Evolutionary conservation across 176 grass and related monocot species (phyloP).

Genomic region (Phoenix roebelenii): DNA sequence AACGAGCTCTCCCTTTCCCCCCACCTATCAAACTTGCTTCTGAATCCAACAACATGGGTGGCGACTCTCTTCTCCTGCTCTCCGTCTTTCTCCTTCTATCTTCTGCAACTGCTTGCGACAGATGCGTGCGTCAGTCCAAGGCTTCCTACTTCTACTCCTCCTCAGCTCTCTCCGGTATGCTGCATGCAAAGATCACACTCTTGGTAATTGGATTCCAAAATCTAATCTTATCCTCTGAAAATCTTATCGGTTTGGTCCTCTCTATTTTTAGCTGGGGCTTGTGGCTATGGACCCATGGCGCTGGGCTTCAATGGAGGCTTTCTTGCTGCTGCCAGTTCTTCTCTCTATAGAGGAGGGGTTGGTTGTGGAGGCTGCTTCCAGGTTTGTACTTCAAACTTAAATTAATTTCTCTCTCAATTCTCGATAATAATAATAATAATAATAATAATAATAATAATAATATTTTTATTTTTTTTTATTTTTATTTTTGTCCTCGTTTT

Average conservation of each 20-base stretch:
- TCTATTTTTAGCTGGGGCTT: constrained; percentile 43
- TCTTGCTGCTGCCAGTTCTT: constrained; percentile 33
- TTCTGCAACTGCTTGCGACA: constrained; percentile 47
- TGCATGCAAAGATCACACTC: too few relatives aligned
- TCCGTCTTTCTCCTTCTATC: not conserved
- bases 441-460: too few relatives aligned
- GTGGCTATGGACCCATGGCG: constrained; percentile 65
- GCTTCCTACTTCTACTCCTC: constrained; percentile 42
- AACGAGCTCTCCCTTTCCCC: too few relatives aligned
- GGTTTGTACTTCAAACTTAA: constrained; percentile 23
- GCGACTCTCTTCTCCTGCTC: too few relatives aligned
- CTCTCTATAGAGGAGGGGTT: constrained; percentile 46
- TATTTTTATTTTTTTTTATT: not conserved
- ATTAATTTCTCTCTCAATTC: not conserved
- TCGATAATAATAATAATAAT: too few relatives aligned
- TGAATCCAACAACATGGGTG: too few relatives aligned
- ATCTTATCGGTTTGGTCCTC: too few relatives aligned
- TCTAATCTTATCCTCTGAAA: not conserved
- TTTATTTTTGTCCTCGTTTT: not conserved
- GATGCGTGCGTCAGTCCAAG: constrained; percentile 51
- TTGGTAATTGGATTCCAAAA: not conserved
- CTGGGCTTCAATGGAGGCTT: constrained; percentile 36
- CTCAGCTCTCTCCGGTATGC: constrained; percentile 38
- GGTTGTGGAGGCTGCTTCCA: constrained; percentile 87
- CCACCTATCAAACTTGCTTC: too few relatives aligned